Percentiles rank a stretch among this genome's conserved stretches.
phyloP scores from a whole-genome alignment of 2,329 filamentous ascomycete species.

The Knoxdaviesia proteae region DNA sequence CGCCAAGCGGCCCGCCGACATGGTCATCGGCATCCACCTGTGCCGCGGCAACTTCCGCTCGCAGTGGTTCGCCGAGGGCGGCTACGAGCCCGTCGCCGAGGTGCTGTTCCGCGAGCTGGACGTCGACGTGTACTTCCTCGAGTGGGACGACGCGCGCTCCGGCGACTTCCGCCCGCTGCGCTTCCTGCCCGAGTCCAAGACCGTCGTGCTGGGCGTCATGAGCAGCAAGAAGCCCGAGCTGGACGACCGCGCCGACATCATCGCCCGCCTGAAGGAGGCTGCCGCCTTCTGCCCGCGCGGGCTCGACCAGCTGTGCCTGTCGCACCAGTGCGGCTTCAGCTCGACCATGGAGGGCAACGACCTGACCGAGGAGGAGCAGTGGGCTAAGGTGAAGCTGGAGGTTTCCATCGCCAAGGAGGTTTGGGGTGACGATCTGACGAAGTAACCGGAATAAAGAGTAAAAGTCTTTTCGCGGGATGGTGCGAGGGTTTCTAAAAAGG shows the following conservation, averaged over 20 bases:
- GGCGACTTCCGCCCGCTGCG: slow-evolving; percentile 41
- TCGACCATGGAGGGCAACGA: slow-evolving; percentile 46
- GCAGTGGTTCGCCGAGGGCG: slow-evolving; percentile 42
- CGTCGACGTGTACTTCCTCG: slow-evolving; percentile 40
- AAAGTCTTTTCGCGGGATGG: too few species aligned
- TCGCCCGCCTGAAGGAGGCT: slow-evolving; percentile 30
- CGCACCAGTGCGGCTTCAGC: slow-evolving; percentile 45
- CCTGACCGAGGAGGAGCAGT: slow-evolving; percentile 47
- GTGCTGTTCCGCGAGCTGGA: slow-evolving; percentile 38
- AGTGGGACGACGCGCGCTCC: slow-evolving; percentile 37
- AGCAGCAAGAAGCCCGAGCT: slow-evolving; percentile 38
- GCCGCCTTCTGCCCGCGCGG: slow-evolving; percentile 47
- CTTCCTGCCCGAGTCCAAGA: slow-evolving; percentile 36
- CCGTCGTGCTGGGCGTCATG: slow-evolving; percentile 39
- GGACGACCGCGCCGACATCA: slow-evolving; percentile 33
- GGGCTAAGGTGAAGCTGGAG: slow-evolving; percentile 48
- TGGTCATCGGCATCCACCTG: slow-evolving; percentile 54
- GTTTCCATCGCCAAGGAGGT: slow-evolving; percentile 43
- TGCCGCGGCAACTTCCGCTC: slow-evolving; percentile 37
- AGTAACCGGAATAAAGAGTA: too few species aligned
- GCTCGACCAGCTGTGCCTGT: slow-evolving; percentile 42
- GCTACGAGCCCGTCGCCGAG: slow-evolving; percentile 39
- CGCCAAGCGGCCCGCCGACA: slow-evolving; percentile 35
- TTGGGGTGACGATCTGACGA: slow-evolving; percentile 20
- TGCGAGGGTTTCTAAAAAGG: too few species aligned